Conservation (phyloP, 495 filamentous ascomycete genomes). For the Aspergillus wentii region DNA sequence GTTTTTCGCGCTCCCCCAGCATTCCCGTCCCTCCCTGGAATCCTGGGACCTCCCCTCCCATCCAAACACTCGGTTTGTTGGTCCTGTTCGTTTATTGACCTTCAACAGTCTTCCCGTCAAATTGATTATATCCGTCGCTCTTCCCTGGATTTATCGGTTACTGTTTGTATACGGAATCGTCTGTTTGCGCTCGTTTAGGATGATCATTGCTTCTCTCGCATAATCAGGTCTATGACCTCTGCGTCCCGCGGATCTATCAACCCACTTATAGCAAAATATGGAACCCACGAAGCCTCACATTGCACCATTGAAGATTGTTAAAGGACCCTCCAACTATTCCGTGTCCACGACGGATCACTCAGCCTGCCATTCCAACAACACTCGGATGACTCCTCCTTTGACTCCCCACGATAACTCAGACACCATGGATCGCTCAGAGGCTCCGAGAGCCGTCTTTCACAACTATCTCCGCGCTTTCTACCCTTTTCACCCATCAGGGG, state of each 20-base stretch:
- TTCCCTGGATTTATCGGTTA: too few species aligned
- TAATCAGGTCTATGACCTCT: constrained; percentile 36
- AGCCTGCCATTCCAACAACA: constrained; percentile 26
- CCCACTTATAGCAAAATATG: constrained; percentile 21
- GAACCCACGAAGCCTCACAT: constrained; percentile 49
- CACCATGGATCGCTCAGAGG: constrained; percentile 39
- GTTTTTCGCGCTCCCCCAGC: constrained; percentile 27
- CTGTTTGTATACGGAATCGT: not conserved
- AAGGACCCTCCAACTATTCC: constrained; percentile 48
- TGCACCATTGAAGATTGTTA: constrained; percentile 69
- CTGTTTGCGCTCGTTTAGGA: constrained; percentile 20
- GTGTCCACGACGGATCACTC: constrained; percentile 25
- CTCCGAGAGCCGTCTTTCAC: constrained; percentile 68
- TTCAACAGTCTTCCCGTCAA: too few species aligned
- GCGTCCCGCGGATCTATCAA: constrained; percentile 10
- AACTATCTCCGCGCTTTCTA: constrained; percentile 96
- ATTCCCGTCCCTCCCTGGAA: constrained; percentile 27
- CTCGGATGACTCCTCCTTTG: constrained; percentile 66
- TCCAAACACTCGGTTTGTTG: constrained; percentile 14
- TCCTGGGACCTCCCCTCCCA: constrained; percentile 18
- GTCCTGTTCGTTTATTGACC: too few species aligned
- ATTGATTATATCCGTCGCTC: too few species aligned
- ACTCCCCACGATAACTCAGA: constrained; percentile 56
- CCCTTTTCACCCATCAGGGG: constrained; percentile 76
- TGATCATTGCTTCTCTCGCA: constrained; percentile 26